Base-by-base conservation (phyloP, 371 early-diverging fungal genomes). In the Furculomyces boomerangus region DNA sequence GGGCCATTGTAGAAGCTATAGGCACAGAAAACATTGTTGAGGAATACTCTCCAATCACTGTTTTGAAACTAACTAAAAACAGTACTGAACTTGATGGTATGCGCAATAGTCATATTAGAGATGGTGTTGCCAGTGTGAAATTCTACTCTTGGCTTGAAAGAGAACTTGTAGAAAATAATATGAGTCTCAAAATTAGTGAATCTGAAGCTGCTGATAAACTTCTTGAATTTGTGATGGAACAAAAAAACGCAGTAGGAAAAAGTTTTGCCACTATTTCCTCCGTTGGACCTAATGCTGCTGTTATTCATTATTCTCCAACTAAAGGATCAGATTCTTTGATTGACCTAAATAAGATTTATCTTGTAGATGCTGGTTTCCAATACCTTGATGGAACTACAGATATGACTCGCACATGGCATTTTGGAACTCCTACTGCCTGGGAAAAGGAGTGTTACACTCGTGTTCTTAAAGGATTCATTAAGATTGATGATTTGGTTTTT, bases 301-400 rank as follows among this genome's bases (percentile, higher is more conserved):
- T 99, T 60, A 95, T 99, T 61, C 99, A 99, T 68, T 99, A 99
- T 77, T 81, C 81, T 64, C 94, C 99, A 18, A 76, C 81, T 53
- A 77, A 76, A 53, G 88, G 74, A 7, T 73, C 71, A 14, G 86
- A 84, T 53, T 75, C 77, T 30, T 56, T 60, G 13, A 77, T 94
- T 54, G 71, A 80, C 55, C 62, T 72, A 8, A 71, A 81, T 46
- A 71, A 81, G 45, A 78, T 97, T 59, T 91, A 93, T 63, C 78
- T 99, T 32, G 86, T 93, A 64, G 99, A 99, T 74, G 89, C 91
- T 48, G 99, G 99, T 27, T 98, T 85, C 52, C 99, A 99, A 71
- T 99, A 93, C 78, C 65, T 67, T 35, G 90, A 95, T 58, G 99
- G 99, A 27, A 99, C 99, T 10, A 99, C 99, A 2, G 99, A 99